Base-by-base conservation (phyloP, 805 yeast species). In the Lipomyces sp. region DNA sequence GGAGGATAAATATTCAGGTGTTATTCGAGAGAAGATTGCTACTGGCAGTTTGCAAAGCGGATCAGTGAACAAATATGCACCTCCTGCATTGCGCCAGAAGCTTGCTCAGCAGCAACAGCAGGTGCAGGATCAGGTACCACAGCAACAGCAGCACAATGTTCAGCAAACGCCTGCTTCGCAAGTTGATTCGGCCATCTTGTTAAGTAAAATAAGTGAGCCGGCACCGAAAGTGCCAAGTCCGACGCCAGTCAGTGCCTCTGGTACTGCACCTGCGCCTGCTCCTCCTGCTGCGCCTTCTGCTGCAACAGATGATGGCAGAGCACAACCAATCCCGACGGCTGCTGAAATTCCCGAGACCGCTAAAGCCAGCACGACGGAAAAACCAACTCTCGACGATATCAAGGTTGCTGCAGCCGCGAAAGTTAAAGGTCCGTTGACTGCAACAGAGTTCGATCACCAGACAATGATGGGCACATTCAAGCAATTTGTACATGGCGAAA, bases 1-100 rank as follows among this genome's bases (percentile, higher is more conserved):
- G 79, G 99, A 95, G 77, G 97, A 93, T 77, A 90, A 90, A 78
- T 95, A 93, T 75, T 92, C 97, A 3, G 98, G 98, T 60, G 99
- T 92, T 56, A 87, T 84, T 65, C 85, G 95, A 74, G 75, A 69
- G 35, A 56, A 58, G 35, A 32, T 61, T 29, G 62, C 51, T 53
- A 30, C 61, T 45, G 35, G 64, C 39, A 35, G 32, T 48, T 39
- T 66, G 24, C 66, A 63, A n/a, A 58, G 53, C 18, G 62, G 57
- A 33, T 33, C 63, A 7, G 53, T 62, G n/a, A 62, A 56, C 45
- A 61, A 33, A 34, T 64, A 64, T 30, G 57, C 62, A 2, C 63
- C 66, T 59, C 64, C 67, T 15, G 69, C 65, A 24, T 53, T 66
- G 15, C 53, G 63, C 45, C 56, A 39, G 56, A 60, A 60, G 59